Conservation (phyloP, 2,329 filamentous ascomycete genomes). For the Colletotrichum orbiculare region DNA sequence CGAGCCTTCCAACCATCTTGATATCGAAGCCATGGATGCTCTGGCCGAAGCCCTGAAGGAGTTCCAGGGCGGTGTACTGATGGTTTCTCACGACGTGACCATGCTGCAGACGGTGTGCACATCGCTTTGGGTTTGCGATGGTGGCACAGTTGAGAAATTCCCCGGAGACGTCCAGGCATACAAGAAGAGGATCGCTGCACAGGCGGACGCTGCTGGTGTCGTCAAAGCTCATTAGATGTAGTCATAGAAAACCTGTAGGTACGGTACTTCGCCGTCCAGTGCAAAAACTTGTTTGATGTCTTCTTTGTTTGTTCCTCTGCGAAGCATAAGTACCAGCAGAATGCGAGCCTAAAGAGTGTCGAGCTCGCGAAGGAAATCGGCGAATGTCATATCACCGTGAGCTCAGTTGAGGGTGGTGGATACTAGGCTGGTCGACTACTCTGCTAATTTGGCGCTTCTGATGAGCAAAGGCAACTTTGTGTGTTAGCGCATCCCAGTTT, state of each 20-base stretch:
- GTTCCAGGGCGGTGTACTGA: constrained; percentile 95
- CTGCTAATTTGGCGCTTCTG: constrained; percentile 29
- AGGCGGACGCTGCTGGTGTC: constrained; percentile 89
- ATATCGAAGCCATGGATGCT: constrained; percentile 99
- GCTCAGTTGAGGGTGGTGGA: constrained; percentile 28
- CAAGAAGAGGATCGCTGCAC: constrained; percentile 94
- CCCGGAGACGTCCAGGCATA: constrained; percentile 94
- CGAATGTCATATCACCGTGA: constrained; percentile 10
- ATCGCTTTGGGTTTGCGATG: constrained; percentile 95
- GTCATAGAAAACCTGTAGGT: neutral
- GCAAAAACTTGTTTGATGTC: neutral
- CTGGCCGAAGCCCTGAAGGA: constrained; percentile 83
- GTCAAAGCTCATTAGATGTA: constrained; percentile 70
- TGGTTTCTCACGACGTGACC: constrained; percentile 99
- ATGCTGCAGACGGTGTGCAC: constrained; percentile 98
- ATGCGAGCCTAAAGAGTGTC: neutral
- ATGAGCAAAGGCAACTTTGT: neutral
- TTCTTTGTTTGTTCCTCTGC: neutral
- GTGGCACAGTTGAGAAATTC: constrained; percentile 95
- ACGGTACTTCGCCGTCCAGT: no score
- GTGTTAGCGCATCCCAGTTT: no score
- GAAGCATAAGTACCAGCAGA: no score
- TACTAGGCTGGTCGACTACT: neutral
- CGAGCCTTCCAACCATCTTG: constrained; percentile 97
- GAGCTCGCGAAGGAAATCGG: no score